Conservation (phyloP, 2,329 filamentous ascomycete genomes). For the Diaporthe sp. region DNA sequence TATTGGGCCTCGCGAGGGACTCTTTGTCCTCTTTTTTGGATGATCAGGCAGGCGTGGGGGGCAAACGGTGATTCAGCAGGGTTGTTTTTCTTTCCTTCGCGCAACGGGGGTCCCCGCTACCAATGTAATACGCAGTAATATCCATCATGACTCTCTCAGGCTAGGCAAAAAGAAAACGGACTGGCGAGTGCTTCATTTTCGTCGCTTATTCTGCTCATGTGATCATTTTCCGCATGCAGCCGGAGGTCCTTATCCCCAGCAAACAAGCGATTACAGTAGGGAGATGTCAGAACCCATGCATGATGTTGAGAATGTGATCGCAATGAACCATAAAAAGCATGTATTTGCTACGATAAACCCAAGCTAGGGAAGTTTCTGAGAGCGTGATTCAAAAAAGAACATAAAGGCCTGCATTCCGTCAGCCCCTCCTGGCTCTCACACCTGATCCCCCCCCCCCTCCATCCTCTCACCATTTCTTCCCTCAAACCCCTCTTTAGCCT, state of each 20-base stretch:
- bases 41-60: not conserved
- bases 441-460: not conserved
- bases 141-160: constrained; percentile 23
- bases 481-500: no score
- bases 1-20: constrained; percentile 1
- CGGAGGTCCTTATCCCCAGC: not conserved
- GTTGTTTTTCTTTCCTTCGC: not conserved
- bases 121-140: constrained; percentile 26
- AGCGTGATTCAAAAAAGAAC: constrained; percentile 22
- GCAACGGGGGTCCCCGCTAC: not conserved
- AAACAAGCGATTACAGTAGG: not conserved
- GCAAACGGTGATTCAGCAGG: constrained; percentile 7
- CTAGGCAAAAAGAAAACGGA: constrained; percentile 18
- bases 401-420: constrained; percentile 15
- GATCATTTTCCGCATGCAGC: no score
- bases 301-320: no score
- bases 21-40: constrained; percentile 10
- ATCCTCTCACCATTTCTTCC: not conserved
- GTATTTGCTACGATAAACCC: constrained; percentile 34
- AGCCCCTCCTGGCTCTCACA: constrained; percentile 10
- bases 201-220: not conserved
- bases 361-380: constrained; percentile 30
- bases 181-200: not conserved
- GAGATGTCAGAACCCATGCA: not conserved
- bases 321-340: constrained; percentile 30